Base-by-base conservation (phyloP, 2,329 filamentous ascomycete species). In the Alternaria brassicae region DNA sequence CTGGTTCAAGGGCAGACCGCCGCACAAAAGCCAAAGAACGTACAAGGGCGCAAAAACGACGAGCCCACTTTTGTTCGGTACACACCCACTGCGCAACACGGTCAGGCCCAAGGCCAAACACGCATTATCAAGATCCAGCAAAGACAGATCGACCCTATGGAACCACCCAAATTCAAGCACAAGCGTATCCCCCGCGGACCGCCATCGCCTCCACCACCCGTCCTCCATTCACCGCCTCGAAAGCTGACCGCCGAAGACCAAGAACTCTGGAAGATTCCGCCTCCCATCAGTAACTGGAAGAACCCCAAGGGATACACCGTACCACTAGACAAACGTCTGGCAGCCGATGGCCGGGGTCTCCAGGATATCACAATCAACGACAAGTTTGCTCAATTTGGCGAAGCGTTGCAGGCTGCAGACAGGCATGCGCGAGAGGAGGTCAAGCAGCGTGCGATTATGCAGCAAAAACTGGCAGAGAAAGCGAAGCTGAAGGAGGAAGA, bases 121-220 rank as follows among this genome's bases (percentile, higher is more conserved):
- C 89, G 95, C 13, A 97, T 99, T 66, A 96, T 99, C 87, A 98
- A 98, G 83, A 98, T 99, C 79, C 92, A 97, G 36, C 92, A 97
- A 78, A 86, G 92, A 56, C 94, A 98, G 77, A 86, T 90, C 68
- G 95, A 99, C 79, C 95, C 95, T 0, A 91, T 97, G 90, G 94
- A 97, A 74, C 95, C 95, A 1, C 94, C 95, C 2, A 98, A 97
- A 74, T 97, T 98, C 82, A 98, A 98, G 80, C 92, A 97, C 81
- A 98, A 98, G 84, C 97, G 97, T 81, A 96, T 99, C 58, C 94
- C 94, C 9, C 87, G 92, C 69, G 93, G 94, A 34, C 93, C 95
- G 9, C 93, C 94, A 0, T 95, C 91, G 50, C 95, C 95, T 3
- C 95, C 95, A 1, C 92, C 95, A 15, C 95, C 95, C 2, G 88